Percentiles rank a stretch among this genome's conserved stretches.
These are phyloP conservation scores for Heritiera fomes DNA, from an alignment of 345 rosid genomes.

Conservation along the genomic window DNA sequence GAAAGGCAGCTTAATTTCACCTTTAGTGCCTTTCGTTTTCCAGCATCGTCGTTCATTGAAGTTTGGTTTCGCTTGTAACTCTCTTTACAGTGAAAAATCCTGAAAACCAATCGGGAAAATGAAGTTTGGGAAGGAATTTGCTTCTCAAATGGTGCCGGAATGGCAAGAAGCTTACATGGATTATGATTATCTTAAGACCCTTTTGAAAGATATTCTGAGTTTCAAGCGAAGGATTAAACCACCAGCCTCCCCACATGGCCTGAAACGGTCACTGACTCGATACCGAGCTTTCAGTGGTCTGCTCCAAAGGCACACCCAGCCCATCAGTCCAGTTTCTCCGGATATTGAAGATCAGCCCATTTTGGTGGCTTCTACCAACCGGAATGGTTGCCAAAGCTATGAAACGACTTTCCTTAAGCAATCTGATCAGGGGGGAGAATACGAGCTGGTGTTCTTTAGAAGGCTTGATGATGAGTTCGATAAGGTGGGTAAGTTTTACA, in stretches of 20 bases:
- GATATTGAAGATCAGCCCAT: not conserved
- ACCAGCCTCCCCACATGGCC: not conserved
- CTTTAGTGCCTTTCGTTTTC: too few relatives aligned
- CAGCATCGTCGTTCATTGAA: not conserved
- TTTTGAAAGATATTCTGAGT: not conserved
- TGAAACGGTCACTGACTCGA: not conserved
- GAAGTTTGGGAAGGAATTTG: not conserved
- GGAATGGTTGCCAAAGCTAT: not conserved
- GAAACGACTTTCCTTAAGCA: not conserved
- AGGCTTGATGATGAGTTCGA: conserved; percentile 17
- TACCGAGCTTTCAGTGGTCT: not conserved
- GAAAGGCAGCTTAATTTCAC: not conserved
- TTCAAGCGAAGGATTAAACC: not conserved
- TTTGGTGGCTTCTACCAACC: not conserved
- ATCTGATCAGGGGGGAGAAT: not conserved
- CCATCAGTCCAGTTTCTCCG: not conserved
- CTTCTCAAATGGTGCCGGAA: not conserved
- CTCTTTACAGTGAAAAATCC: too few relatives aligned
- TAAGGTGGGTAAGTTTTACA: not conserved
- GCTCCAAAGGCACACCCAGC: not conserved
- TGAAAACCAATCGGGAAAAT: not conserved
- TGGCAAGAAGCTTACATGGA: not conserved
- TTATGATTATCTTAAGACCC: not conserved
- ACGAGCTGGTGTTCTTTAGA: not conserved
- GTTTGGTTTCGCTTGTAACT: not conserved